Percentiles rank a stretch among this genome's conserved stretches.
Evolutionary conservation across 2,329 filamentous ascomycete species (phyloP).

Genomic region (Cladosporium sp.): DNA sequence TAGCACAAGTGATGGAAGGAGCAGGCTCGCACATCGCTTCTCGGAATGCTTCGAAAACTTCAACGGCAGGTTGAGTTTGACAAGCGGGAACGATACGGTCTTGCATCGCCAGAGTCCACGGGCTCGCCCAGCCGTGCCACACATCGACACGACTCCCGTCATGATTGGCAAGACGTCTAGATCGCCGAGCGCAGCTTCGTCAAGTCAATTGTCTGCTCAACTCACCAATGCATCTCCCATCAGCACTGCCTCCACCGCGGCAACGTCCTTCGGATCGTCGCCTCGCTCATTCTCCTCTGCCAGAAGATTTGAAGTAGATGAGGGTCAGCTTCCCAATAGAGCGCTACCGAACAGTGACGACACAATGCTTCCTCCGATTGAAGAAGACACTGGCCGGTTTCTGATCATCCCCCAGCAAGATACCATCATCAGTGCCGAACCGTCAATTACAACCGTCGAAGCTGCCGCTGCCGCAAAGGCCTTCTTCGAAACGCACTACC

Average conservation of each 20-base stretch:
- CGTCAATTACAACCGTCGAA: conserved; percentile 63
- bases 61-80: conserved; percentile 9
- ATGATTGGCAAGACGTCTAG: neutral
- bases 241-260: conserved; percentile 29
- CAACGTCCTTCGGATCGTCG: conserved; percentile 29
- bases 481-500: conserved; percentile 79
- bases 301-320: conserved; percentile 26
- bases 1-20: neutral
- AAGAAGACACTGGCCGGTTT: conserved; percentile 27
- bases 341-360: conserved; percentile 18
- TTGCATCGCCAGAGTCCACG: conserved; percentile 4
- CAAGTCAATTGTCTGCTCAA: conserved; percentile 11
- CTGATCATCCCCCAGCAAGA: conserved; percentile 31
- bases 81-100: conserved; percentile 9
- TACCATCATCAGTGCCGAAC: conserved; percentile 21
- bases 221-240: conserved; percentile 20
- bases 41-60: conserved; percentile 12
- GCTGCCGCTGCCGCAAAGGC: conserved; percentile 75
- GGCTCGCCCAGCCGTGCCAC: conserved; percentile 3
- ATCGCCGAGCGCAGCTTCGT: conserved; percentile 5
- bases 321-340: conserved; percentile 22
- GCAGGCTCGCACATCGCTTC: conserved; percentile 7
- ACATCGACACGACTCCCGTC: conserved; percentile 7
- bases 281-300: conserved; percentile 23
- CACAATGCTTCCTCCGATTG: conserved; percentile 28